A percentile compares a stretch with the other conserved stretches of the same genome.
Evolutionary conservation across 2,329 filamentous ascomycete species (phyloP).

Genomic region (Penicillium expansum): DNA sequence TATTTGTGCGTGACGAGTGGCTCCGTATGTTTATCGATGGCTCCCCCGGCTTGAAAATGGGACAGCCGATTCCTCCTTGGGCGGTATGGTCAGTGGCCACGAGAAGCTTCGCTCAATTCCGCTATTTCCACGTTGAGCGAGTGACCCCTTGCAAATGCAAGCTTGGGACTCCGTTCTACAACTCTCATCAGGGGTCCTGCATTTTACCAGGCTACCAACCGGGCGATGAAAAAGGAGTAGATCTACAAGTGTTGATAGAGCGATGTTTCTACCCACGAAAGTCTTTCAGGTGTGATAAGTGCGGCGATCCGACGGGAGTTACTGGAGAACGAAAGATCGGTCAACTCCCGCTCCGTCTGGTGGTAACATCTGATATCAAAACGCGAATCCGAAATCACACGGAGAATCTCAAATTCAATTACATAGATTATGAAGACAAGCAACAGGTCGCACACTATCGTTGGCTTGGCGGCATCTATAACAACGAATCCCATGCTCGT

Average conservation of each 20-base stretch:
- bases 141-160: slow-evolving; percentile 10
- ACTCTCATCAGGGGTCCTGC: slow-evolving; percentile 10
- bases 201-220: slow-evolving; percentile 12
- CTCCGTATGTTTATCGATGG: slow-evolving; percentile 11
- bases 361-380: slow-evolving; percentile 19
- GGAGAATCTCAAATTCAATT: slow-evolving; percentile 24
- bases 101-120: slow-evolving; percentile 30
- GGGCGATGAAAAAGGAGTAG: slow-evolving; percentile 17
- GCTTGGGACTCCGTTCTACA: not conserved
- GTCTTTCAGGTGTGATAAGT: slow-evolving; percentile 6
- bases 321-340: slow-evolving; percentile 15
- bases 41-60: slow-evolving; percentile 10
- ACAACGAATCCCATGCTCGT: slow-evolving; percentile 18
- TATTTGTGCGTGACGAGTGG: slow-evolving; percentile 20
- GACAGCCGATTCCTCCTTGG: slow-evolving; percentile 13
- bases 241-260: slow-evolving; percentile 20
- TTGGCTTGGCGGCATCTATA: slow-evolving; percentile 42
- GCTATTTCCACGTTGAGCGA: slow-evolving; percentile 16
- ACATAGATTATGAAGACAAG: slow-evolving; percentile 17
- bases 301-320: slow-evolving; percentile 3
- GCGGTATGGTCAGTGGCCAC: slow-evolving; percentile 27
- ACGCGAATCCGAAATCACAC: slow-evolving; percentile 25
- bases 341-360: slow-evolving; percentile 32
- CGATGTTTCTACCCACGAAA: slow-evolving; percentile 15
- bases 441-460: slow-evolving; percentile 29